Evolutionary conservation across 768 basidiomycete genomes (phyloP), one percentile per base, ranked within the genome.

Genomic region (Tylopilus vinaceipallidus): DNA sequence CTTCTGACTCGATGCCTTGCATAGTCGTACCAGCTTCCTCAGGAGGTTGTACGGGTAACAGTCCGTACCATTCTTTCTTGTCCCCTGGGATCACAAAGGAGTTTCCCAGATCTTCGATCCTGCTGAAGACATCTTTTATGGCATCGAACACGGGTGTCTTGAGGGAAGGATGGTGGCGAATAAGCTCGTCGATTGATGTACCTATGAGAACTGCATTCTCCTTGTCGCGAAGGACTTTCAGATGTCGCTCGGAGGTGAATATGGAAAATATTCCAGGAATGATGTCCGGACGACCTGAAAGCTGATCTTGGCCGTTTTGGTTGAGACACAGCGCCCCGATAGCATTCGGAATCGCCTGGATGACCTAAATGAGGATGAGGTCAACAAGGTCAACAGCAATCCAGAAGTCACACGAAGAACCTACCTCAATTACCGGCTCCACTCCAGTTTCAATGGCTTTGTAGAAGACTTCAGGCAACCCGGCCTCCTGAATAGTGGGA

Each of bases 281-380:
- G 60, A 98, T 83, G 53, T 80, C 81, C 3, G 90, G 88, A 23
- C 88, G 84, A 9, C 80, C 77, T 10, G 80, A 70, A 29, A 98
- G 81, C 59, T 91, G 86, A 22, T 88, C 80, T 62, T 94, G 86
- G 3, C 97, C 97, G 10, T 78, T 75, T 58, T 91, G 86, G 60
- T 99, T 99, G 40, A 99, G 79, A 64, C 97, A 99, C 26, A 99
- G 75, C 0, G 97, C 97, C 29, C 97, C 95, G 45, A 99, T 83
- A 16, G 95, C 97, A 59, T 95, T 95, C 1, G 94, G 91, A 50
- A 98, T 85, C 3, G 94, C 84, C 76, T 91, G 86, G 34, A 98
- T 83, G 34, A 97, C 88, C 91, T 95, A 26, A 6, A 42, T 9
- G 13, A 49, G n/a, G n/a, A n/a, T n/a, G n/a, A n/a, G n/a, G n/a